A percentile compares a stretch with the other conserved stretches of the same genome.
Conservation (phyloP, 148 eudicot genomes). For the Spergularia marina region DNA sequence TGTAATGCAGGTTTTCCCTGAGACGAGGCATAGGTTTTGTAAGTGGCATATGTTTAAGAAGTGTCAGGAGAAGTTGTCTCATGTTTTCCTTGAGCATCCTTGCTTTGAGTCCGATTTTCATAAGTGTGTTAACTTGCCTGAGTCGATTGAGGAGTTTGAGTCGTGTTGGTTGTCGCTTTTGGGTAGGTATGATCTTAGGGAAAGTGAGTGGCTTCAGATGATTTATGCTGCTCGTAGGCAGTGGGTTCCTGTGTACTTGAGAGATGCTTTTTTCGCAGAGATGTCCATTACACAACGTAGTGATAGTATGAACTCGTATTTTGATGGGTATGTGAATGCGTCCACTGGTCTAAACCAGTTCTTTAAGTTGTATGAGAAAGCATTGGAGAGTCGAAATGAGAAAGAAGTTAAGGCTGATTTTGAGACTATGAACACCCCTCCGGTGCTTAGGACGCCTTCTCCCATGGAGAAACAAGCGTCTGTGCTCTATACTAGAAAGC, state of each 20-base stretch:
- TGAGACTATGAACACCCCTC: constrained; percentile 47
- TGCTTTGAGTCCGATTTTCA: constrained; percentile 54
- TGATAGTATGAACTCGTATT: constrained; percentile 61
- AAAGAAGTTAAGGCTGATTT: constrained; percentile 62
- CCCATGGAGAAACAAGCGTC: constrained; percentile 63
- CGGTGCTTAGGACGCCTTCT: constrained; percentile 52
- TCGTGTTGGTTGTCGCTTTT: constrained; percentile 50
- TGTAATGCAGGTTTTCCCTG: constrained; percentile 42
- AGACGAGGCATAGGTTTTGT: constrained; percentile 46
- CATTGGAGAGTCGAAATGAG: constrained; percentile 52
- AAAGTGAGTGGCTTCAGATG: constrained; percentile 48
- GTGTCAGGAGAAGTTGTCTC: constrained; percentile 54
- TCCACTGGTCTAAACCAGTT: constrained; percentile 48
- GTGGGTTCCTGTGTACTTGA: constrained; percentile 53
- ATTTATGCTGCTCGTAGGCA: constrained; percentile 42
- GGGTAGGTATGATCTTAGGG: constrained; percentile 43
- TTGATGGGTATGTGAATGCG: constrained; percentile 63
- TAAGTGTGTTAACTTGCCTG: constrained; percentile 52
- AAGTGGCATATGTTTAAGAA: constrained; percentile 57
- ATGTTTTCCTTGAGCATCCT: constrained; percentile 35
- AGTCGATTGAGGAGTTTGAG: constrained; percentile 52
- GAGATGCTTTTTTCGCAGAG: constrained; percentile 55
- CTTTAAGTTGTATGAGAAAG: constrained; percentile 53
- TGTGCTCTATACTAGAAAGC: constrained; percentile 44
- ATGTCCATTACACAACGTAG: constrained; percentile 50